phyloP scores from a whole-genome alignment of 2,329 filamentous ascomycete species.

The Orbilia ellipsospora region DNA sequence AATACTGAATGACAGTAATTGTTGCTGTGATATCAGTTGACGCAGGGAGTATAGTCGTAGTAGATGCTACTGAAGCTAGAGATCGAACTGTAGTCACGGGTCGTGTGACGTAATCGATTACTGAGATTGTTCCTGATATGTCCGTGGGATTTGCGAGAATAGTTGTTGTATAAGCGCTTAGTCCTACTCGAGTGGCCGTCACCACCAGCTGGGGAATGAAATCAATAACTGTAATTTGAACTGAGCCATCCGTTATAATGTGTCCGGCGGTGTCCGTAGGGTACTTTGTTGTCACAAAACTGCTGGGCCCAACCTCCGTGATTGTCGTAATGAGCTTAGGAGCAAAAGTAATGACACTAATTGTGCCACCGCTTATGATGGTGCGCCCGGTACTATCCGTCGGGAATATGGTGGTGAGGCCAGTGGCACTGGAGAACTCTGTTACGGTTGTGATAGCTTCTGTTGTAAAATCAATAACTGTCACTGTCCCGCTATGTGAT shows the following conservation, averaged over 20 bases:
- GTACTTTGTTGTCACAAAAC: too few relatives aligned
- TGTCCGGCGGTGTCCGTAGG: not conserved
- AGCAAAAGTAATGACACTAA: too few relatives aligned
- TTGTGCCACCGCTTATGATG: too few relatives aligned
- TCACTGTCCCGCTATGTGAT: too few relatives aligned
- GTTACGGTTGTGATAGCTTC: too few relatives aligned
- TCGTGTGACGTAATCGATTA: slow-evolving; percentile 1
- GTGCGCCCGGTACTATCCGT: too few relatives aligned
- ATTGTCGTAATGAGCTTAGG: too few relatives aligned
- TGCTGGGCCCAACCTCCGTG: too few relatives aligned
- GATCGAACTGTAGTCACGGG: not conserved
- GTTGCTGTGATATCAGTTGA: slow-evolving; percentile 1
- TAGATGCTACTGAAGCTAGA: not conserved
- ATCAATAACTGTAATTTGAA: not conserved
- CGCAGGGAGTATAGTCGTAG: slow-evolving; percentile 7
- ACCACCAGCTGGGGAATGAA: not conserved
- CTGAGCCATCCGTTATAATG: slow-evolving; percentile 6
- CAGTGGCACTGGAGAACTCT: too few relatives aligned
- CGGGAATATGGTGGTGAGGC: too few relatives aligned
- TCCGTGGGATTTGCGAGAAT: slow-evolving; percentile 7
- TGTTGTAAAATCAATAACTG: too few relatives aligned
- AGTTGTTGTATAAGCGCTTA: not conserved
- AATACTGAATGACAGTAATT: slow-evolving; percentile 1
- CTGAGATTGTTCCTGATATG: not conserved
- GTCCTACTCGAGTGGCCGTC: not conserved